Evolutionary conservation across 345 rosid genomes (phyloP), one percentile per base, ranked within the genome.

Genomic region (Iberis pinnata): DNA sequence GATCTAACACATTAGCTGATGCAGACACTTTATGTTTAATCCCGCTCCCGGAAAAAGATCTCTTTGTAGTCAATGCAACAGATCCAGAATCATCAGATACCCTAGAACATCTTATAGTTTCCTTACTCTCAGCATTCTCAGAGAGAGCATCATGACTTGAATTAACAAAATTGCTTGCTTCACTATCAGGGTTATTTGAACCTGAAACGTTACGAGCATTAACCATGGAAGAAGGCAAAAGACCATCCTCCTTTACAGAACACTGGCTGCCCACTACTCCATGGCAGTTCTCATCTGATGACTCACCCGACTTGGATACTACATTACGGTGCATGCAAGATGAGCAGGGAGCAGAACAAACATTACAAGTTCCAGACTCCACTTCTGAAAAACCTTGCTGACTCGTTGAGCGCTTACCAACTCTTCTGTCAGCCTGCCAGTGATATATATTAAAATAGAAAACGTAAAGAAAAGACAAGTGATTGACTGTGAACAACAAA

Each of bases 361-460:
- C 82, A 70, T 78, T 81, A 63, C 88, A 80, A 56, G 80, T 88
- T 68, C 97, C 94, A 58, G 88, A 85, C 64, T 88, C 85, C 59
- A 53, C 62, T 62, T 64, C 65, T 24, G 64, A 46, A 46, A 18
- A 64, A 74, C 57, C 73, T 53, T 67, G 75, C 61, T 53, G 78
- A 72, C 68, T 73, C 78, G 43, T 42, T 13, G 57, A 43, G 16
- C 46, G 62, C 19, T 55, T 68, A 54, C 62, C 53, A 55, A 48
- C 47, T 54, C 51, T 68, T 67, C 60, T 52, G 46, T 67, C 71
- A 38, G 71, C 71, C 71, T 67, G 65, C 60, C 52, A 19, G 14
- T 27, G 27, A 33, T 38, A 52, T 12, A 52, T 27, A 32, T 32
- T 12, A 19, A 53, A 12, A 40, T 0, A n/a, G 10, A 37, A 39